Evolutionary conservation across 169 alveolate genomes (phyloP).

Genomic region (Ichthyophthirius multifiliis): DNA sequence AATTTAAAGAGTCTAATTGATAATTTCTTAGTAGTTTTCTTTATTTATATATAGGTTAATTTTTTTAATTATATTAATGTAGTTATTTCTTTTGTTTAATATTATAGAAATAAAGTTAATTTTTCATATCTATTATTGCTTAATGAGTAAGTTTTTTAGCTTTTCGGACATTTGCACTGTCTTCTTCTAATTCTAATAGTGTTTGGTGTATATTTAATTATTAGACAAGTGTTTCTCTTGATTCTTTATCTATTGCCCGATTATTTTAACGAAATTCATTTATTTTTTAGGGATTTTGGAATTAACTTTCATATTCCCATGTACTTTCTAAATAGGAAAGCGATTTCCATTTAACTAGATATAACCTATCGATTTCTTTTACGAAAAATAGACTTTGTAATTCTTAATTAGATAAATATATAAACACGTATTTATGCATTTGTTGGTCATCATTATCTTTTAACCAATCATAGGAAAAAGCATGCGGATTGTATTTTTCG

Average conservation of each 20-base stretch:
- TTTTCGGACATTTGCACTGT: no score
- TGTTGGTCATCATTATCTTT: slow-evolving; percentile 11
- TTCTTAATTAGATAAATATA: no score
- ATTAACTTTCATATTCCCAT: slow-evolving; percentile 60
- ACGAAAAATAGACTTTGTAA: background rate
- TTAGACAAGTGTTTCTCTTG: slow-evolving; percentile 38
- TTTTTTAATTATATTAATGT: slow-evolving; percentile 8
- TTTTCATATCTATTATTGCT: slow-evolving; percentile 1
- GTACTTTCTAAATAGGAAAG: slow-evolving; percentile 55
- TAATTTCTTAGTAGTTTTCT: slow-evolving; percentile 86
- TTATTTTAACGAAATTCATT: slow-evolving; percentile 52
- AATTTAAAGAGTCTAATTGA: slow-evolving; percentile 87
- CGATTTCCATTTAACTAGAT: slow-evolving; percentile 69
- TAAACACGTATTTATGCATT: no score
- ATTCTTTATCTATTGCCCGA: slow-evolving; percentile 46
- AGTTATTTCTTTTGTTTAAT: slow-evolving; percentile 1
- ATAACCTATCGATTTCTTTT: slow-evolving; percentile 40
- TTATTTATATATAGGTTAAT: slow-evolving; percentile 27
- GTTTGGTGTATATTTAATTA: slow-evolving; percentile 23
- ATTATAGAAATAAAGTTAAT: slow-evolving; percentile 2
- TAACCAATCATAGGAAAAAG: slow-evolving; percentile 11
- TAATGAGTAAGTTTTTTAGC: no score
- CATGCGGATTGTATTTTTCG: slow-evolving; percentile 20
- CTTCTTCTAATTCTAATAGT: slow-evolving; percentile 37
- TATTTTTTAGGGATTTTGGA: slow-evolving; percentile 22